These are phyloP conservation scores for Naematelia encephala DNA, from an alignment of 768 basidiomycete species.

Conservation along the genomic window DNA sequence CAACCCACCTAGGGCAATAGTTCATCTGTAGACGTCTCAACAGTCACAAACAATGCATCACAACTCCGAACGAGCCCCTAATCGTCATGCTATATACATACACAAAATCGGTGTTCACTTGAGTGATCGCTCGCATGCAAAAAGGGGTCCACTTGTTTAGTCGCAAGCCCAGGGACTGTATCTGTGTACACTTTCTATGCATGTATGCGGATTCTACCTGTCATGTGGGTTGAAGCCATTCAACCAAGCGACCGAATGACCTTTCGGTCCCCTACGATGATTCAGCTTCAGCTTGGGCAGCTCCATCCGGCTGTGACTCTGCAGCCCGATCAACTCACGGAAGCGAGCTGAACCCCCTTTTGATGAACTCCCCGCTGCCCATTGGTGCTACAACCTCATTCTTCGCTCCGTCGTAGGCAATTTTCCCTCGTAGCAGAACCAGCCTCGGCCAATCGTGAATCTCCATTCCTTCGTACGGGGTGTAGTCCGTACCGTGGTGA, in stretches of 20 bases:
- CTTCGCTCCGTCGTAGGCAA: constrained; percentile 24
- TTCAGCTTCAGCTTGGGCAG: neutral
- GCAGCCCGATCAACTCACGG: constrained; percentile 17
- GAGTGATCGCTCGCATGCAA: no score
- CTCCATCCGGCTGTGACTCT: neutral
- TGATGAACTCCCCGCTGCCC: constrained; percentile 29
- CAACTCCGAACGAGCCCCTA: no score
- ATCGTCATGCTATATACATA: no score
- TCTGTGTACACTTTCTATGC: no score
- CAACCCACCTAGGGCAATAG: no score
- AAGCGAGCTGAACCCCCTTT: constrained; percentile 23
- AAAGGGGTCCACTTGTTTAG: no score
- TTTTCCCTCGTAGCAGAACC: constrained; percentile 25
- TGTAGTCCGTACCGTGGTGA: constrained; percentile 49
- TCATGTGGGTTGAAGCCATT: constrained; percentile 29
- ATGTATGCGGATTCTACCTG: no score
- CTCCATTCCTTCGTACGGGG: constrained; percentile 50
- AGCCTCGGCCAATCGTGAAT: constrained; percentile 50
- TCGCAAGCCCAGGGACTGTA: no score
- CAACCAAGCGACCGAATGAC: constrained; percentile 23
- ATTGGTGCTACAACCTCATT: constrained; percentile 16
- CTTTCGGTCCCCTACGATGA: constrained; percentile 27
- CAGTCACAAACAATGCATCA: no score
- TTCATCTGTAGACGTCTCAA: no score
- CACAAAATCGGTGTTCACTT: no score